Percentiles rank a stretch among this genome's conserved stretches.
phyloP scores from a whole-genome alignment of 2,329 filamentous ascomycete species.

The Trematosphaeria pertusa region DNA sequence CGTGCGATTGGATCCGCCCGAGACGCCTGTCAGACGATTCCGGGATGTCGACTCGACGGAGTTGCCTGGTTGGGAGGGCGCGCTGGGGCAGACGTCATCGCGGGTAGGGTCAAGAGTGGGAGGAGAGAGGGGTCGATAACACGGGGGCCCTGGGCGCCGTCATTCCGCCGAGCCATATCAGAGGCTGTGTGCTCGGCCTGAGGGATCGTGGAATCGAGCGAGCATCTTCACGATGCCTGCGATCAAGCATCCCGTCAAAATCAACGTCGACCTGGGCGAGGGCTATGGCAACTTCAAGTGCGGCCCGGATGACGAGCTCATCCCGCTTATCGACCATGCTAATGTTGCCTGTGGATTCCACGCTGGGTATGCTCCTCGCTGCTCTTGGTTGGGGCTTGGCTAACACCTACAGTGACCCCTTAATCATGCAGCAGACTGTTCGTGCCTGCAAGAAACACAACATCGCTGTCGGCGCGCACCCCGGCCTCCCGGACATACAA shows the following conservation, averaged over 20 bases:
- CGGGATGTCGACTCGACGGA: neutral
- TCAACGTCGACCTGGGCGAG: constrained; percentile 63
- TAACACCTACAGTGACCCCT: constrained; percentile 56
- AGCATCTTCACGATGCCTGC: constrained; percentile 51
- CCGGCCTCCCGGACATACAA: constrained; percentile 69
- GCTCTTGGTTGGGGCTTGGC: neutral
- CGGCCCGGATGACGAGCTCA: constrained; percentile 67
- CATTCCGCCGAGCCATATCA: neutral
- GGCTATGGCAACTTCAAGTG: constrained; percentile 59
- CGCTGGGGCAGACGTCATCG: constrained; percentile 2
- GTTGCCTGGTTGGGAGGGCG: neutral
- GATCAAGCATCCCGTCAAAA: constrained; percentile 60
- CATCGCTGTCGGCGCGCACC: constrained; percentile 67
- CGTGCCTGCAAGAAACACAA: constrained; percentile 63
- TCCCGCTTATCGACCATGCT: constrained; percentile 67
- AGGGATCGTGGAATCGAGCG: too few relatives aligned
- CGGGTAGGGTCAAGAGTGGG: neutral
- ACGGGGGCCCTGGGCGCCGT: neutral
- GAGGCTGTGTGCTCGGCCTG: too few relatives aligned
- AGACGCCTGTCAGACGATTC: neutral
- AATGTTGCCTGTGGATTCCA: constrained; percentile 69
- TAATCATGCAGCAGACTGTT: constrained; percentile 70
- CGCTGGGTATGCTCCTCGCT: constrained; percentile 41
- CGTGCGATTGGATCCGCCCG: neutral
- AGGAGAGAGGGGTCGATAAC: constrained; percentile 5